Base-by-base conservation (phyloP, 2,329 filamentous ascomycete species). In the Venturia asperata region DNA sequence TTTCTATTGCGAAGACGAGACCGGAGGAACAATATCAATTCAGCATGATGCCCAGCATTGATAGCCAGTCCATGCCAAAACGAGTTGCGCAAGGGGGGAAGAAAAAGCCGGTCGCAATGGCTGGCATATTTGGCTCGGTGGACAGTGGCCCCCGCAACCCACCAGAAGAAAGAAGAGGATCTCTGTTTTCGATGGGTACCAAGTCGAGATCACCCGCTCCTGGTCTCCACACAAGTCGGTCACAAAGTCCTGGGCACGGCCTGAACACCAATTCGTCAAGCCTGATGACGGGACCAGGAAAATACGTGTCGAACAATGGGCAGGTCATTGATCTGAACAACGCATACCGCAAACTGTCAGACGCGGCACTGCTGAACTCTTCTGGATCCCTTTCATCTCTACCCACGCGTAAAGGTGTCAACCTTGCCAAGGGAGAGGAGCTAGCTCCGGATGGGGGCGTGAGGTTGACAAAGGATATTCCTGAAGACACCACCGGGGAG, bases 341-440 rank as follows among this genome's bases (percentile, higher is more conserved):
- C 68, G 87, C 88, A 4, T 90, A 92, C 72, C 82, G 87, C 62
- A 83, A 85, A 66, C 77, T 92, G 21, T 91, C 89, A 1, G 87
- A 92, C 72, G 87, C 87, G 13, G 86, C 87, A 62, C 76, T 92
- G 55, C 80, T 85, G 3, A 82, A 81, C 39, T 86, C 87, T 5
- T 82, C 84, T 21, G 87, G 88, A 37, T 83, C 80, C 62, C 76
- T 93, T 41, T 82, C 87, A 7, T 79, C 81, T 62, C 77, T 90
- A 27, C 82, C 86, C n/a, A 72, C 68, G 68, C 82, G 84, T 62
- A 87, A 87, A 69, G 75, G 73, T 21, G 75, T 74, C 49, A 73
- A 77, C 66, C 74, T 72, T 9, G 55, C 68, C n/a, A 72, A 71
- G 65, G 75, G 76, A 47, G 79, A 78, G 61, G 72, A 75, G 17